These are phyloP conservation scores for Sanghuangporus baumii DNA, from an alignment of 1,284 basidiomycete genomes.

Conservation along the genomic window DNA sequence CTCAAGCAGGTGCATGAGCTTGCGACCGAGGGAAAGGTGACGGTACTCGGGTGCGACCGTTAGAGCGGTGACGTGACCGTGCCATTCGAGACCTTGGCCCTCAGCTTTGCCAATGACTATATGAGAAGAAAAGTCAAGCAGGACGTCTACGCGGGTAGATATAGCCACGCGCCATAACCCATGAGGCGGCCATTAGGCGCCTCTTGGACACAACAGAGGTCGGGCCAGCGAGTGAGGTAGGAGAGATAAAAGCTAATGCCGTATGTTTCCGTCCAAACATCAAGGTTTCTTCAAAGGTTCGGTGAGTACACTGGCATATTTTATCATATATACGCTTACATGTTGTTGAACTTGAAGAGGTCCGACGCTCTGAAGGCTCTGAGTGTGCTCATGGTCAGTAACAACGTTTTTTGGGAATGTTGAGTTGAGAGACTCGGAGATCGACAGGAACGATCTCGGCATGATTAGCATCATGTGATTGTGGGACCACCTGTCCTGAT, in stretches of 20 bases:
- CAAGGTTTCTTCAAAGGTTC: slow-evolving; percentile 62
- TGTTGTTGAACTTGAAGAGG: slow-evolving; percentile 88
- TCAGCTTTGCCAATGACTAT: slow-evolving; percentile 86
- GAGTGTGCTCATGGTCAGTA: slow-evolving; percentile 63
- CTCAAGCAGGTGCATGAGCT: slow-evolving; percentile 81
- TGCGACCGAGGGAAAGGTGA: slow-evolving; percentile 73
- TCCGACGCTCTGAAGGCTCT: slow-evolving; percentile 83
- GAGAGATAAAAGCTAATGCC: slow-evolving; percentile 80
- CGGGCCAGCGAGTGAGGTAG: slow-evolving; percentile 87
- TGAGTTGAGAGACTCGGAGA: not conserved
- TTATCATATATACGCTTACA: slow-evolving; percentile 41
- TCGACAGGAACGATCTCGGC: not conserved
- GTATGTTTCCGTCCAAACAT: slow-evolving; percentile 96
- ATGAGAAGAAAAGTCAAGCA: slow-evolving; percentile 4
- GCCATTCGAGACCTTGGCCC: slow-evolving; percentile 67
- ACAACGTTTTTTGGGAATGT: not conserved
- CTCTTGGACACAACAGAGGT: slow-evolving; percentile 78
- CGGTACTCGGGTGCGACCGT: slow-evolving; percentile 91
- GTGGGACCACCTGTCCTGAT: not conserved
- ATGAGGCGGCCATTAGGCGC: slow-evolving; percentile 76
- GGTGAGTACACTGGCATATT: not conserved
- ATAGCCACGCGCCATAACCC: slow-evolving; percentile 67
- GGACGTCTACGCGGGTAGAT: not conserved
- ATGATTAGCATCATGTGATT: not conserved
- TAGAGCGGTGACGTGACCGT: slow-evolving; percentile 87